Evolutionary conservation across 495 filamentous ascomycete genomes (phyloP).

Genomic region (Hypoxylon perforatum): DNA sequence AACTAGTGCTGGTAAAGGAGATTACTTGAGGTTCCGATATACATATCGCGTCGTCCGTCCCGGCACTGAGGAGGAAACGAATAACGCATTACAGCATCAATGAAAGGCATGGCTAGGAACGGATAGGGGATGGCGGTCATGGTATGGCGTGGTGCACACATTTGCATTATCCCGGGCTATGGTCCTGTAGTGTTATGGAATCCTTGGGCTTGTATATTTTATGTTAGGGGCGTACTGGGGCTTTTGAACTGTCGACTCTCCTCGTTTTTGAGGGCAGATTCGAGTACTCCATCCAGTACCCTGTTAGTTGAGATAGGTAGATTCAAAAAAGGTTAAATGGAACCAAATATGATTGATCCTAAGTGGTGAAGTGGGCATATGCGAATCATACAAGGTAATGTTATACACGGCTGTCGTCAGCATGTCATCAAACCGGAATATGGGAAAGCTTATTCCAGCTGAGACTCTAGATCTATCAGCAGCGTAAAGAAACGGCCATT

Average conservation of each 20-base stretch:
- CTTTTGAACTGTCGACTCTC: background rate
- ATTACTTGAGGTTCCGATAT: background rate
- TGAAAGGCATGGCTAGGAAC: constrained; percentile 24
- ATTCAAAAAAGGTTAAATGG: background rate
- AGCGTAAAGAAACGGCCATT: too few species aligned
- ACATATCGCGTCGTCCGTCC: constrained; percentile 2
- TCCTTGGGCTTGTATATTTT: constrained; percentile 1
- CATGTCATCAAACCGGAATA: too few species aligned
- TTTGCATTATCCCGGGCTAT: constrained; percentile 8
- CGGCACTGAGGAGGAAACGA: constrained; percentile 6
- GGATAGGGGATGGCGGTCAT: constrained; percentile 3
- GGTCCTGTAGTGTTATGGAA: constrained; percentile 3
- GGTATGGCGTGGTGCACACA: background rate
- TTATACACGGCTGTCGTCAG: too few species aligned
- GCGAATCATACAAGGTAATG: too few species aligned
- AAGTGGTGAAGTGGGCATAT: background rate
- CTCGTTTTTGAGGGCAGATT: background rate
- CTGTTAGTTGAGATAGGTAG: background rate
- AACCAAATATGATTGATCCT: background rate
- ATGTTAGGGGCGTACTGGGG: background rate
- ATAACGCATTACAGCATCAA: constrained; percentile 24
- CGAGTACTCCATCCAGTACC: background rate
- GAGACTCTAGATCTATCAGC: too few species aligned
- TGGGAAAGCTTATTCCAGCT: too few species aligned
- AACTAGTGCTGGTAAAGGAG: background rate